A percentile compares a stretch with the other conserved stretches of the same genome.
Conservation (phyloP, 1,284 basidiomycete genomes). For the Malassezia sp. region DNA sequence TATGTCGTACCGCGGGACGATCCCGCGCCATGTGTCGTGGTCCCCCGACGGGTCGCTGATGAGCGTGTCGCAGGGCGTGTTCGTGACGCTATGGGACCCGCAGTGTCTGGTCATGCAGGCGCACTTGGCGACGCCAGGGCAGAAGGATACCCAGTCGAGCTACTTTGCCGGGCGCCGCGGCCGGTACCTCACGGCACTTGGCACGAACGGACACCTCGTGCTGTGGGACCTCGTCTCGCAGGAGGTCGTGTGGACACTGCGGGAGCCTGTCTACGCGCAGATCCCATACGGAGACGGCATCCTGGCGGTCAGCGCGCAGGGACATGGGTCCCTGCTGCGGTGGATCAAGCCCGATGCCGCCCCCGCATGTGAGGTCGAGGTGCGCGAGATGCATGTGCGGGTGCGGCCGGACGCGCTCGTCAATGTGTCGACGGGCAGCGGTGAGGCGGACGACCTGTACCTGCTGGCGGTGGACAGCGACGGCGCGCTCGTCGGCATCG, state of each 20-base stretch:
- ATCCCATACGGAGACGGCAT: conserved; percentile 9
- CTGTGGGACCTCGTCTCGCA: conserved; percentile 38
- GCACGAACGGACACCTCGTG: conserved; percentile 17
- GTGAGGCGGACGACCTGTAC: conserved; percentile 8
- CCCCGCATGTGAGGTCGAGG: neutral
- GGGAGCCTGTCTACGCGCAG: conserved; percentile 7
- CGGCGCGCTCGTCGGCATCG: conserved; percentile 26
- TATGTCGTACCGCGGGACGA: conserved; percentile 32
- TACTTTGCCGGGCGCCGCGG: conserved; percentile 26
- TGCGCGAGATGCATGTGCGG: neutral
- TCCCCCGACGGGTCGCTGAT: conserved; percentile 77
- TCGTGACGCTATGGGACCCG: conserved; percentile 69
- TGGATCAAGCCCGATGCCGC: conserved; percentile 6
- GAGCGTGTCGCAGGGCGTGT: conserved; percentile 60
- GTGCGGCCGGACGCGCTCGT: conserved; percentile 7
- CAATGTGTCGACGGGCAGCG: conserved; percentile 14
- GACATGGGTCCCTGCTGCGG: neutral
- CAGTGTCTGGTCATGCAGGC: conserved; percentile 58
- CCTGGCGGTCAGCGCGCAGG: neutral
- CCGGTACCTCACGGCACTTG: conserved; percentile 24
- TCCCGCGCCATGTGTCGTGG: conserved; percentile 55
- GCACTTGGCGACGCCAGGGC: conserved; percentile 50
- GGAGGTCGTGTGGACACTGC: conserved; percentile 16
- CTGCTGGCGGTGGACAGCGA: conserved; percentile 24
- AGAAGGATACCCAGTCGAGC: conserved; percentile 14